Evolutionary conservation across 345 rosid genomes (phyloP).

Genomic region (Lepidium aucheri): DNA sequence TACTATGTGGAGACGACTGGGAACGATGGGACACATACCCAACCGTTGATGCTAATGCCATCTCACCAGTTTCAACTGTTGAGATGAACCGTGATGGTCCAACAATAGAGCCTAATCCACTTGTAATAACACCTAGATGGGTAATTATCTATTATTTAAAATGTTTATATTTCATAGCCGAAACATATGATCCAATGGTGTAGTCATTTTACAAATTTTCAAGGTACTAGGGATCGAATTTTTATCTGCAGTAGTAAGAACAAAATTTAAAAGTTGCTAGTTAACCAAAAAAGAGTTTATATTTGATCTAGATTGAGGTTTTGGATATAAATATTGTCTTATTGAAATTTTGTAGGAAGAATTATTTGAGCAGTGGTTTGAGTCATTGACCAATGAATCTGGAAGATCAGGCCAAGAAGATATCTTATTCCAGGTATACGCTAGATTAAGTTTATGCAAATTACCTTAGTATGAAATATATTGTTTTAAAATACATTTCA

Average conservation of each 20-base stretch:
- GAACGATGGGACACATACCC: conserved; percentile 9
- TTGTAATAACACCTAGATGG: background rate
- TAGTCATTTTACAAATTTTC: too few relatives aligned
- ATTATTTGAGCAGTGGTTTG: background rate
- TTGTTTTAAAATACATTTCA: background rate
- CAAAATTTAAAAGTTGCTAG: too few relatives aligned
- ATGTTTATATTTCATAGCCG: too few relatives aligned
- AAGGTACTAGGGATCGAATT: too few relatives aligned
- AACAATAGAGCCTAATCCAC: background rate
- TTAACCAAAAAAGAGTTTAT: too few relatives aligned
- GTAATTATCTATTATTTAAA: background rate
- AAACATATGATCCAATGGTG: too few relatives aligned
- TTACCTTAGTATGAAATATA: background rate
- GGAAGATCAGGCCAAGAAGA: background rate
- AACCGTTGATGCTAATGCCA: background rate
- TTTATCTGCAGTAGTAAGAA: too few relatives aligned
- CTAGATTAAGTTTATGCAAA: background rate
- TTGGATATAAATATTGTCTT: background rate
- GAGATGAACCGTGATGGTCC: conserved; percentile 1
- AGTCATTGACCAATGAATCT: background rate
- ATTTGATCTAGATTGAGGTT: background rate
- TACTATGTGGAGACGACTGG: conserved; percentile 19
- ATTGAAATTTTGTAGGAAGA: conserved; percentile 3
- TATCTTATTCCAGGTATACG: background rate
- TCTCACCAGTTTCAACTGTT: background rate